A percentile compares a stretch with the other conserved stretches of the same genome.
Evolutionary conservation across 805 yeast species (phyloP).

Genomic region (Blastobotrys peoriensis): DNA sequence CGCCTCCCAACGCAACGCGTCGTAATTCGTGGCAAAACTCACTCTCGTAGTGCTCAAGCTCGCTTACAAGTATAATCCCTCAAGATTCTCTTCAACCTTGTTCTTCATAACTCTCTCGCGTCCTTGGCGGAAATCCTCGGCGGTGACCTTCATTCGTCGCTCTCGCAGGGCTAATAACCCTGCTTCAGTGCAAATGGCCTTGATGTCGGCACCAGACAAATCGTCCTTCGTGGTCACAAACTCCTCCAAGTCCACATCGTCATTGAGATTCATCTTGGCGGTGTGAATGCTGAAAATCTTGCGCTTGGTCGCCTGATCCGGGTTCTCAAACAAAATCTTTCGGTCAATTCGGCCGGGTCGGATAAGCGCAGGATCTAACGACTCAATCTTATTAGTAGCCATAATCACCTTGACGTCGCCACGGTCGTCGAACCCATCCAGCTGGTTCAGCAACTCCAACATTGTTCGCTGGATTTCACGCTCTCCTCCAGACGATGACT

Average conservation of each 20-base stretch:
- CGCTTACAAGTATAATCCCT: conserved; percentile 73
- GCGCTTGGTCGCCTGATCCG: conserved; percentile 87
- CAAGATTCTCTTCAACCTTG: conserved; percentile 92
- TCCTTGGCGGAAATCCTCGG: conserved; percentile 87
- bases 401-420: conserved; percentile 96
- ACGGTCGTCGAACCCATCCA: conserved; percentile 95
- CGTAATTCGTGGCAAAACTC: too few relatives aligned
- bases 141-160: conserved; percentile 95
- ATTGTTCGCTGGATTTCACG: conserved; percentile 96
- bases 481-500: conserved; percentile 87
- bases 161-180: conserved; percentile 93
- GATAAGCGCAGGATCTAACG: conserved; percentile 90
- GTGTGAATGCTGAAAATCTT: conserved; percentile 91
- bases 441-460: conserved; percentile 90
- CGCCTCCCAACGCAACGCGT: too few relatives aligned
- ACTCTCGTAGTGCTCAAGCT: too few relatives aligned
- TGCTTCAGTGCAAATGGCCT: conserved; percentile 96
- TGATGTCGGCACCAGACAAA: conserved; percentile 93
- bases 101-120: conserved; percentile 94
- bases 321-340: conserved; percentile 91
- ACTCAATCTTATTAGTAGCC: conserved; percentile 96
- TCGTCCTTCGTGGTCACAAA: conserved; percentile 89
- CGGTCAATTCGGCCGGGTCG: conserved; percentile 98
- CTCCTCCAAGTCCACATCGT: conserved; percentile 84
- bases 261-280: conserved; percentile 82